Evolutionary conservation across 2,329 filamentous ascomycete species (phyloP).

Genomic region (Graphiopsis chlorocephala): DNA sequence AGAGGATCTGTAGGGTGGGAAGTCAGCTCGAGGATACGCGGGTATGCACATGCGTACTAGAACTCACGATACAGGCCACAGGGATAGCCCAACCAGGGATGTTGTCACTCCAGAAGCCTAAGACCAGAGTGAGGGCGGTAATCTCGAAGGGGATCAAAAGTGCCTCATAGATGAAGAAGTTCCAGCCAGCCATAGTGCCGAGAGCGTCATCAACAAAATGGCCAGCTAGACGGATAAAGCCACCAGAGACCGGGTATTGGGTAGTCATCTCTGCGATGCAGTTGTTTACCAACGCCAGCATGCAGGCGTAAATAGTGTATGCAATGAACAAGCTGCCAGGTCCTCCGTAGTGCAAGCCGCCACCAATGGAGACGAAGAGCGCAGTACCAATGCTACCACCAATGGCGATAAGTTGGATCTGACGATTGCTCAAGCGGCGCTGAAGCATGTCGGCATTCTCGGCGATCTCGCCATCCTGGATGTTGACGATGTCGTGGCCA

Average conservation of each 20-base stretch:
- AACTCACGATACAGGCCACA: constrained; percentile 38
- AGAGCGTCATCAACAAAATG: constrained; percentile 65
- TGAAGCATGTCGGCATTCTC: constrained; percentile 32
- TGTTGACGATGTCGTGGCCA: constrained; percentile 14
- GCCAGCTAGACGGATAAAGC: constrained; percentile 63
- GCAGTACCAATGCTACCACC: constrained; percentile 36
- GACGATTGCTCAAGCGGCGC: constrained; percentile 32
- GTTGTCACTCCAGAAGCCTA: constrained; percentile 44
- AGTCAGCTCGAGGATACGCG: neutral
- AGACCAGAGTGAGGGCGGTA: constrained; percentile 42
- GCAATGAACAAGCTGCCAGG: constrained; percentile 57
- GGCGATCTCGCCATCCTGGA: constrained; percentile 18
- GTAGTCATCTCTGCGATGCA: constrained; percentile 63
- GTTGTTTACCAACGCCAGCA: constrained; percentile 64
- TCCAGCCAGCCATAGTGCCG: constrained; percentile 56
- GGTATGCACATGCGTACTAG: neutral
- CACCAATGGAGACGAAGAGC: constrained; percentile 51
- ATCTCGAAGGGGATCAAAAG: constrained; percentile 54
- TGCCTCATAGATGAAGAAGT: constrained; percentile 53
- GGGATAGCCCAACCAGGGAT: constrained; percentile 41
- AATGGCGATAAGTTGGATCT: constrained; percentile 38
- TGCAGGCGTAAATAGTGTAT: constrained; percentile 54
- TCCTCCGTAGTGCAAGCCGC: constrained; percentile 51
- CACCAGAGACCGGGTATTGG: constrained; percentile 61
- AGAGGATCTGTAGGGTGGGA: constrained; percentile 5